Base-by-base conservation (phyloP, 2,329 filamentous ascomycete species). In the Ophiobolus disseminans region DNA sequence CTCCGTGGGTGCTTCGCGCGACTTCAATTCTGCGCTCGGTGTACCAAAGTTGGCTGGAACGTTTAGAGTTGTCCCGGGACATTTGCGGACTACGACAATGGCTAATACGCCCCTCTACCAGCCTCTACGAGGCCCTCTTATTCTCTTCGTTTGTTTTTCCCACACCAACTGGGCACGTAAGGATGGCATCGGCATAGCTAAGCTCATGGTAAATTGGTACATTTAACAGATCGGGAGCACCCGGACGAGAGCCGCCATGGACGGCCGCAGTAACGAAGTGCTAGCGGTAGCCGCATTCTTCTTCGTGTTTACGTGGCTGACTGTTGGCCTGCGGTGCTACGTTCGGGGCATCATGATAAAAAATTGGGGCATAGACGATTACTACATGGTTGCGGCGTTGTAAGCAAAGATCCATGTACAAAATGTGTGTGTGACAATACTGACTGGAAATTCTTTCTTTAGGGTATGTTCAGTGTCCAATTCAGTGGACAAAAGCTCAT, bases 351-450 rank as follows among this genome's bases (percentile, higher is more conserved):
- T 60, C 14, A 55, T 76, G 63, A 60, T 73, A 38, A 70, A 68
- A 17, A 65, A 59, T 2, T 76, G 73, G 58, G 75, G 73, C 7
- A 41, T 55, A n/a, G 75, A 60, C 56, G 76, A 78, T 57, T 73
- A 65, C 54, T 69, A 62, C 5, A 77, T 78, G 73, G 47, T 76
- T 22, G 59, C 61, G 3, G 71, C 74, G 9, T 57, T 73, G 40
- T 66, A n/a, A n/a, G n/a, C n/a, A n/a, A n/a, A n/a, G n/a, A n/a
- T n/a, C n/a, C n/a, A n/a, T n/a, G n/a, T n/a, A n/a, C n/a, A n/a
- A n/a, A n/a, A n/a, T n/a, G n/a, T n/a, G n/a, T n/a, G n/a, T n/a
- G n/a, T n/a, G n/a, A n/a, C n/a, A n/a, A n/a, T n/a, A n/a, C n/a
- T n/a, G n/a, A n/a, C n/a, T n/a, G n/a, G n/a, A n/a, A n/a, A n/a